Base-by-base conservation (phyloP, 2,329 filamentous ascomycete genomes). In the Alternaria sp. region DNA sequence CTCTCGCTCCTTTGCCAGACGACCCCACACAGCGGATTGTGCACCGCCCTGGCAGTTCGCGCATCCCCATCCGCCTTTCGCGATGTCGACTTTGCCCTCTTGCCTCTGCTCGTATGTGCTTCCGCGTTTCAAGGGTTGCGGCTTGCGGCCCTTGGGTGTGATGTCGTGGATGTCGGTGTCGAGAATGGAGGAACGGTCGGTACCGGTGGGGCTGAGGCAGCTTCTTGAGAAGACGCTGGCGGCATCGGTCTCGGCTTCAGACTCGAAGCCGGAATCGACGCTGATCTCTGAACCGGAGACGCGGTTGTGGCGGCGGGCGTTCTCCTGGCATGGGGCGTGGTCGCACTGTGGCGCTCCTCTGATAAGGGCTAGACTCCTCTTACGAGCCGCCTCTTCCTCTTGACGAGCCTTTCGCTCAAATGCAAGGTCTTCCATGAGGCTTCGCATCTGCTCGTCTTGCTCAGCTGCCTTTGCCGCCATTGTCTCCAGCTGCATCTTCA, bases 401-500 rank as follows among this genome's bases (percentile, higher is more conserved):
- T 75, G 69, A 8, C 78, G 64, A 30, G 75, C 71, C 6, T 71
- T 69, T 14, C 75, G 71, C 68, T 80, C 79, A 28, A 76, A 72
- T 8, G 70, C 71, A 11, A 80, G 73, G 6, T 80, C 78, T 30
- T 78, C 75, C 69, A 72, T 73, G 28, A 80, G 61, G 18, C 57
- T 66, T 23, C 71, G 69, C 79, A 88, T 88, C 54, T 85, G 83
- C 68, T 83, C 82, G 62, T 88, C 86, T 71, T 88, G 87, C 69
- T 88, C 84, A 15, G 82, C 77, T 3, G 85, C 84, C 63, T 84
- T 83, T 33, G 82, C 82, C 6, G 87, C 86, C 83, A 89, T 86
- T 41, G 86, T 86, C 72, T 89, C 85, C 20, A 90, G 80, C 75
- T 90, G 88, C 66, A 85, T 81, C 77, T 89, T 89, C 57, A 89